These are phyloP conservation scores for Antitrichia curtipendula DNA, from an alignment of 225 moss, liverwort and hornwort species.

Conservation along the genomic window DNA sequence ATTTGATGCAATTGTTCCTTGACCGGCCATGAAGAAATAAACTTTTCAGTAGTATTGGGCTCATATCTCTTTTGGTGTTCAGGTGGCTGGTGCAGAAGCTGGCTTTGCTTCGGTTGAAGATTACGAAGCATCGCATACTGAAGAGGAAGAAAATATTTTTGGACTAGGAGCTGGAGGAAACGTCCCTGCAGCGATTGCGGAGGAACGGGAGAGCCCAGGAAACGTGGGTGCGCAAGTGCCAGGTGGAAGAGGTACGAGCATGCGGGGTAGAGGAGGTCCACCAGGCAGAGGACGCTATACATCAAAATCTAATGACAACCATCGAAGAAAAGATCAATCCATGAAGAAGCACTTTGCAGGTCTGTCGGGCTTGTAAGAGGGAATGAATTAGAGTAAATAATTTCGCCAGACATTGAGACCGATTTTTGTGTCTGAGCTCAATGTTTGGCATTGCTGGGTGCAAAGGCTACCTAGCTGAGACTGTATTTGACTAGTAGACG, in stretches of 20 bases:
- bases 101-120: constrained; percentile 69
- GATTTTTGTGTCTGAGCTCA: neutral
- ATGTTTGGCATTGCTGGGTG: neutral
- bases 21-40: neutral
- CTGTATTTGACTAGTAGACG: neutral
- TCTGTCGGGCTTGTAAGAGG: constrained; percentile 41
- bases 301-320: constrained; percentile 54
- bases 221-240: constrained; percentile 36
- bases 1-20: neutral
- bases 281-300: constrained; percentile 46
- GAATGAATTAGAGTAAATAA: neutral
- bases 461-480: neutral
- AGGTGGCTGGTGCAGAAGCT: constrained; percentile 58
- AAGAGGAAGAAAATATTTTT: constrained; percentile 24
- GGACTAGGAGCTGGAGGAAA: constrained; percentile 85
- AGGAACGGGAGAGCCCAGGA: constrained; percentile 27
- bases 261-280: constrained; percentile 50
- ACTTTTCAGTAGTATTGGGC: neutral
- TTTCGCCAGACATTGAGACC: neutral
- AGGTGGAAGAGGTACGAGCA: constrained; percentile 43
- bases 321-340: constrained; percentile 80
- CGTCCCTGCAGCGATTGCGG: constrained; percentile 30
- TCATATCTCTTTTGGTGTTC: neutral
- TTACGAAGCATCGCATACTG: constrained; percentile 48
- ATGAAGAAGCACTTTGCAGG: constrained; percentile 88